Evolutionary conservation across 2,329 filamentous ascomycete species (phyloP), one percentile per base, ranked within the genome.

Genomic region (Arthrocladium fulminans): DNA sequence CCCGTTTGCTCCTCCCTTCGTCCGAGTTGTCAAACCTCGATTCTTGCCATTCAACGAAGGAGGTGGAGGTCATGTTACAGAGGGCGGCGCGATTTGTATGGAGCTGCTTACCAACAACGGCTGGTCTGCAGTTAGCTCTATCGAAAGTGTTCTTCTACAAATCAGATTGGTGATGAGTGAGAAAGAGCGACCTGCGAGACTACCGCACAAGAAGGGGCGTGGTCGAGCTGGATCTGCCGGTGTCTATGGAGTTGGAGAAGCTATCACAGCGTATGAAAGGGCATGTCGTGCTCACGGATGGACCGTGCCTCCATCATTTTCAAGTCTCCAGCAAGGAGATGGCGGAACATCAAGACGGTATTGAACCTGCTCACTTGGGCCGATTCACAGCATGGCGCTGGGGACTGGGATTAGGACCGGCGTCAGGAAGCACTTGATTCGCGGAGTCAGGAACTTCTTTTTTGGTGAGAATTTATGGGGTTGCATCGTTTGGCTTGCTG

Each of bases 41-140:
- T 90, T 95, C 63, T 63, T 90, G 17, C 73, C 79, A 1, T 90
- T 90, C 60, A 62, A 70, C 22, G 58, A 71, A 3, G 87, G 88
- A 3, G 89, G 88, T 17, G 89, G 89, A 20, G 88, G 88, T 0
- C 86, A 95, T 62, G 83, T 96, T 51, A 94, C 89, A 0, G 69
- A 73, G 1, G 89, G 89, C 20, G 89, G 89, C 1, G 86, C 88
- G 1, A 79, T 96, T 67, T 84, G 80, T 64, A 89, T 94, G 80
- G 83, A 92, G 65, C 73, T 92, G 3, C 73, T 95, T 53, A 94
- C 88, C 1, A 88, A 83, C 63, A 78, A 79, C 5, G 89, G 88
- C 22, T 96, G 89, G 89, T 80, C 75, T 19, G 80, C 84, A 0
- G 81, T 77, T 1, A 79, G 75, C 44, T 80, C 77, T 15, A 81